Base-by-base conservation (phyloP, 192 early-diverging fungal genomes). In the Backusella tuberculispora region DNA sequence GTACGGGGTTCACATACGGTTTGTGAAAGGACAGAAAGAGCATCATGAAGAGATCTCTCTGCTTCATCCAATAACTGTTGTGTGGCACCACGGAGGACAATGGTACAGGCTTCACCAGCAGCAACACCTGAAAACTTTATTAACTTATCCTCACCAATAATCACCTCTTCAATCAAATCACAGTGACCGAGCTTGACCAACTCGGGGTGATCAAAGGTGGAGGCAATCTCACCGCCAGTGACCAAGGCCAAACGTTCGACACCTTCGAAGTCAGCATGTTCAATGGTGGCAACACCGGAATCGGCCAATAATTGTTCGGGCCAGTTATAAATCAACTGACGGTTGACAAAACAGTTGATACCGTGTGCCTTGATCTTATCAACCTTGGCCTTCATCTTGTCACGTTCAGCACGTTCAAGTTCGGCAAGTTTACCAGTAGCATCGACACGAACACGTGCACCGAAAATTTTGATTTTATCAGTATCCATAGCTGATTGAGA, bases 271-370 rank as follows among this genome's bases (percentile, higher is more conserved):
- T 99, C 97, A 29, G 98, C 98, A 81, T 99, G 98, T 82, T 99
- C 98, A 72, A 99, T 99, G 60, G 94, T 92, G 87, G 94, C 92
- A 81, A 99, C 92, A 21, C 95, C 94, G 56, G 95, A 88, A 80
- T 99, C 98, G n/a, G 96, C 98, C 85, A 99, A 95, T 48, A 99
- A 89, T 84, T 96, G 95, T 85, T 99, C 98, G 63, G 98, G 98
- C 95, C 95, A 99, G 92, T 99, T 99, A 88, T 99, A 99, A 77
- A 99, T 99, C 43, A 99, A 86, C 82, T 99, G 98, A 76, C 98
- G 95, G 90, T 99, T 99, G 68, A 99, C 97, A 86, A 99, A 99
- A 79, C 97, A 98, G 84, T 98, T 99, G 85, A 99, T 98, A 4
- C 96, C 96, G 81, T 97, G 95, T 3, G 89, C 89, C 76, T 96